phyloP scores from a whole-genome alignment of 352 stramenopile species.

The Ophiocytium majus region DNA sequence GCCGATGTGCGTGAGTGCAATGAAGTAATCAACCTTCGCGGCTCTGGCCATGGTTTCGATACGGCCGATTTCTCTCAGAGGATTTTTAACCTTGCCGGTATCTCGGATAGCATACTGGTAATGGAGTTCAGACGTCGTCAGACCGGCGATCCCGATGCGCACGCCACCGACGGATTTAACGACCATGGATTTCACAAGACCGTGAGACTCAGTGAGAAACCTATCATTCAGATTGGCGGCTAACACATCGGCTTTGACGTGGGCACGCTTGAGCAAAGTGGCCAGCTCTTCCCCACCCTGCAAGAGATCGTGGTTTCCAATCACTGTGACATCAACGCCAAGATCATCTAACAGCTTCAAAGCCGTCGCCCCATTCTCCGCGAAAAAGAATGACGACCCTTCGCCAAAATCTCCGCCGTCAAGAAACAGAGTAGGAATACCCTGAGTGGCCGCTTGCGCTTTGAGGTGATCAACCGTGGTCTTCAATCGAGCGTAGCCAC shows the following conservation, averaged over 20 bases:
- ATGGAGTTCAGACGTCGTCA: neutral
- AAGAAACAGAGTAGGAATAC: neutral
- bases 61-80: neutral
- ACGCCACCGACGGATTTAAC: neutral
- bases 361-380: neutral
- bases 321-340: neutral
- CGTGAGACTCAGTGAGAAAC: neutral
- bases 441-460: neutral
- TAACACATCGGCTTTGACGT: neutral
- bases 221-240: slow-evolving; percentile 10
- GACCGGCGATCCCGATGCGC: neutral
- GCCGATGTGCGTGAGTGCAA: neutral
- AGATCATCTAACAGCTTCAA: neutral
- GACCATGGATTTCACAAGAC: neutral
- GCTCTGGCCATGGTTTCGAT: neutral
- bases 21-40: neutral
- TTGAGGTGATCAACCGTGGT: neutral
- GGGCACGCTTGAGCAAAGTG: neutral
- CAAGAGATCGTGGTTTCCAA: neutral
- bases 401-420: slow-evolving; percentile 8
- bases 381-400: neutral
- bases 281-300: neutral
- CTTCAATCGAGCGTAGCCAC: slow-evolving; percentile 4
- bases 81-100: neutral
- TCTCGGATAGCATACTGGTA: neutral